Conservation (phyloP, 1,139 yeast species). For the Suhomyces coccinellae region DNA sequence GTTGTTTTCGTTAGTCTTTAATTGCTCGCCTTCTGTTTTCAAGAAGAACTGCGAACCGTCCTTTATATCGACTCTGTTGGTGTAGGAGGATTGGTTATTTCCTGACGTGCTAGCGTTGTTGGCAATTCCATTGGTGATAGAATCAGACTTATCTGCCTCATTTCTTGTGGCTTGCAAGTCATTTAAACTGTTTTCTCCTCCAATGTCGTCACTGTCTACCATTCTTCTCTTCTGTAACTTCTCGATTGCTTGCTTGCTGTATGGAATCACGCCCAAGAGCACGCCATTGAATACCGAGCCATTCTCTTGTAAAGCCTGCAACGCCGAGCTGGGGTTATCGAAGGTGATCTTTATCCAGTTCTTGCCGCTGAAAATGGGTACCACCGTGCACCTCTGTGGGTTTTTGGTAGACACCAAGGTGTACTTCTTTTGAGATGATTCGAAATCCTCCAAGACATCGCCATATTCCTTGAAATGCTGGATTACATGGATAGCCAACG, state of each 20-base stretch:
- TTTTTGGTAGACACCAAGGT: slow-evolving; percentile 10
- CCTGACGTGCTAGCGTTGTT: background rate
- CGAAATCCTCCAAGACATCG: slow-evolving; percentile 72
- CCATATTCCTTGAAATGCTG: slow-evolving; percentile 83
- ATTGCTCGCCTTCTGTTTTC: slow-evolving; percentile 22
- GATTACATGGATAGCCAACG: slow-evolving; percentile 64
- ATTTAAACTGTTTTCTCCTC: slow-evolving; percentile 32
- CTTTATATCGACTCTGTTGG: slow-evolving; percentile 37
- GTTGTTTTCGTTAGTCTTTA: slow-evolving; percentile 14
- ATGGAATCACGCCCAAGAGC: slow-evolving; percentile 75
- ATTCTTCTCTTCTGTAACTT: slow-evolving; percentile 59
- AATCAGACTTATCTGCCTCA: slow-evolving; percentile 1
- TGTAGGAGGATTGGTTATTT: slow-evolving; percentile 14
- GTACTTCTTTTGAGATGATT: slow-evolving; percentile 26
- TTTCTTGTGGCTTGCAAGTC: slow-evolving; percentile 5
- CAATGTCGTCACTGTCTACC: slow-evolving; percentile 56
- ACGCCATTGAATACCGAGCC: slow-evolving; percentile 71
- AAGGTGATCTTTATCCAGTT: slow-evolving; percentile 90
- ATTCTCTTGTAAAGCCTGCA: slow-evolving; percentile 81
- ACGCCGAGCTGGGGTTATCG: slow-evolving; percentile 72
- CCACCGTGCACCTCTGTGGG: slow-evolving; percentile 17
- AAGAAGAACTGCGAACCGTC: slow-evolving; percentile 45
- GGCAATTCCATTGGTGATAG: background rate
- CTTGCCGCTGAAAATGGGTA: slow-evolving; percentile 78
- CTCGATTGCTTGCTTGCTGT: slow-evolving; percentile 60